phyloP scores from a whole-genome alignment of 345 rosid species.

The Brassica juncea region DNA sequence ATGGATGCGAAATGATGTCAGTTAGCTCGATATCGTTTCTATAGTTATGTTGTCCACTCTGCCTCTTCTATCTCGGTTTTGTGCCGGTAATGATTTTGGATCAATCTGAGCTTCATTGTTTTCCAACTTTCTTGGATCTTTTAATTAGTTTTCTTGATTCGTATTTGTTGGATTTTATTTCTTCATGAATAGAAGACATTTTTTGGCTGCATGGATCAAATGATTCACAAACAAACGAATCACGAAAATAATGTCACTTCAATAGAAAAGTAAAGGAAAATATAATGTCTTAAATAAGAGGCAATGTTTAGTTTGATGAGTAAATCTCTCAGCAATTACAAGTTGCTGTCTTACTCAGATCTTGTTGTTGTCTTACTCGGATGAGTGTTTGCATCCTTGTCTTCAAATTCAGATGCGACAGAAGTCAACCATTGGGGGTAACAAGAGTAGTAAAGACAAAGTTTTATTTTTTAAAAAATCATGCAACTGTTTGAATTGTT shows the following conservation, averaged over 20 bases:
- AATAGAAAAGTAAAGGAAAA: too few species aligned
- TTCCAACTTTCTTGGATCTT: constrained; percentile 26
- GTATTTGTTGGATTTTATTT: neutral
- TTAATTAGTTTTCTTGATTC: neutral
- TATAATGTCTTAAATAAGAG: neutral
- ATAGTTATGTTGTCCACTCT: neutral
- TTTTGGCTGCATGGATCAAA: neutral
- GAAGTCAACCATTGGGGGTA: neutral
- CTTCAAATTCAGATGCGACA: neutral
- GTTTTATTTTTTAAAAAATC: too few species aligned
- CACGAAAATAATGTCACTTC: neutral
- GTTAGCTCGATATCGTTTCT: neutral
- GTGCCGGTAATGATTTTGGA: neutral
- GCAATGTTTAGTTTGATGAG: neutral
- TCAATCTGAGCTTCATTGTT: neutral
- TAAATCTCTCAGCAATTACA: neutral
- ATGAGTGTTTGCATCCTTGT: neutral
- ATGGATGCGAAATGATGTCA: neutral
- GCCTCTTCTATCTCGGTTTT: constrained; percentile 13
- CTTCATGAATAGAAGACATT: neutral
- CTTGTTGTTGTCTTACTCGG: neutral
- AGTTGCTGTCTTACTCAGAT: neutral
- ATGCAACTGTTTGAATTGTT: too few species aligned
- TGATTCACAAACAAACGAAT: neutral
- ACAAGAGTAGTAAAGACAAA: neutral